Evolutionary conservation across 2,329 filamentous ascomycete species (phyloP).

Genomic region (Trichoderma asperellum): DNA sequence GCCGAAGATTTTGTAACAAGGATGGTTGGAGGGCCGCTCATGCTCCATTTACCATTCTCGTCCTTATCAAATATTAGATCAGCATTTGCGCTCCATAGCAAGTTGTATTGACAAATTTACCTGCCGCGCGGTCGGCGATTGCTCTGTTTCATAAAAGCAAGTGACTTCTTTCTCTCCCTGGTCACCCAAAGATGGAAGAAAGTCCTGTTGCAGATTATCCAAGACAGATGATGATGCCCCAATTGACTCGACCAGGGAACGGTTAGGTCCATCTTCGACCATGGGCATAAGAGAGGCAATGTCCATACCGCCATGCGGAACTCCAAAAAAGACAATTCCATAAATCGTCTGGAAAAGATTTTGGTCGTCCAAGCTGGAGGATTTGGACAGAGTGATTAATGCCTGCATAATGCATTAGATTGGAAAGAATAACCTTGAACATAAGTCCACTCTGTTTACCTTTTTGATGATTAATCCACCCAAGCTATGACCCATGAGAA

Average conservation of each 20-base stretch:
- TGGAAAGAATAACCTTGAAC: no score
- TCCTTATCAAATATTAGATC: no score
- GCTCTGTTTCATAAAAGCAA: constrained; percentile 5
- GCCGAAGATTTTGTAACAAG: constrained; percentile 2
- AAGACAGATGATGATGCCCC: not conserved
- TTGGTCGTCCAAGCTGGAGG: not conserved
- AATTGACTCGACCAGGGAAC: not conserved
- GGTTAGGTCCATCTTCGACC: not conserved
- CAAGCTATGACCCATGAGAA: not conserved
- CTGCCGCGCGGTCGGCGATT: not conserved
- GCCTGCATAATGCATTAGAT: not conserved
- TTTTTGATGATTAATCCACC: constrained; percentile 7
- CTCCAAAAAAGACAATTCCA: constrained; percentile 3
- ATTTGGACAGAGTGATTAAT: not conserved
- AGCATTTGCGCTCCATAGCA: no score
- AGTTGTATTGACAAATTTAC: not conserved
- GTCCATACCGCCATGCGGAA: constrained; percentile 6
- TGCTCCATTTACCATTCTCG: no score
- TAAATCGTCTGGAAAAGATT: not conserved
- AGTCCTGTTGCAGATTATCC: no score
- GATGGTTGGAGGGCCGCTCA: not conserved
- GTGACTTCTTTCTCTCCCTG: no score
- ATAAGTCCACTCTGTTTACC: not conserved
- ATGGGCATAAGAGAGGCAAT: not conserved
- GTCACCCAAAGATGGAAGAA: no score